Evolutionary conservation across 805 yeast genomes (phyloP), one percentile per base, ranked within the genome.

Genomic region (Ogataea naganishii): DNA sequence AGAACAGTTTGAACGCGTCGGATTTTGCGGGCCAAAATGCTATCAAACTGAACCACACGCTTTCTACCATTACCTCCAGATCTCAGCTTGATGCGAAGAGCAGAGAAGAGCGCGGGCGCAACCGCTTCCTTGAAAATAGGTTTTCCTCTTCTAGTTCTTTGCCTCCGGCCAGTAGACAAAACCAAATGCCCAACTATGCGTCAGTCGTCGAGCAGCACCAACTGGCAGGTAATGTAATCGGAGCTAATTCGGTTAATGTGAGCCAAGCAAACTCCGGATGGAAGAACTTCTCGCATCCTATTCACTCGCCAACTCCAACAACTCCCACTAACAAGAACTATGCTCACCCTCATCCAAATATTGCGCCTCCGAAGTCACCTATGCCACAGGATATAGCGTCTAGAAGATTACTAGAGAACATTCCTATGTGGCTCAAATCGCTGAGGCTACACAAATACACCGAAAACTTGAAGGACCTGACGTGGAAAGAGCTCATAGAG

Each of bases 391-490:
- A 68, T 35, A 59, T 73, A 38, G 65, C 75, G 3, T 70, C 64
- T 27, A 60, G 60, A 24, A 71, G 70, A 36, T 56, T 75, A 37
- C 62, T 92, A 44, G 59, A 63, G 36, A 89, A 92, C 50, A 75
- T 92, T 28, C 95, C 96, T 3, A 79, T 80, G 7, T 92, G 98
- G 98, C 66, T 92, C 53, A 80, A 94, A 53, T 68, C 86, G 9
- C 62, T 89, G 37, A 65, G 99, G 40, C 66, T 92, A 46, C 99
- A 92, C 64, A 92, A 92, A 57, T 92, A 92, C 60, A 88, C 97
- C 1, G 86, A 77, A 20, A 80, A 81, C 35, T 65, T 92, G 39
- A 73, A 79, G 44, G 76, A 74, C 37, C 64, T 79, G 39, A 64
- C 69, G 16, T 92, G 98, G 97, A 62, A 68, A 38, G 82, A 80